Conservation (phyloP, 352 stramenopile genomes). For the Phytophthora capsici region DNA sequence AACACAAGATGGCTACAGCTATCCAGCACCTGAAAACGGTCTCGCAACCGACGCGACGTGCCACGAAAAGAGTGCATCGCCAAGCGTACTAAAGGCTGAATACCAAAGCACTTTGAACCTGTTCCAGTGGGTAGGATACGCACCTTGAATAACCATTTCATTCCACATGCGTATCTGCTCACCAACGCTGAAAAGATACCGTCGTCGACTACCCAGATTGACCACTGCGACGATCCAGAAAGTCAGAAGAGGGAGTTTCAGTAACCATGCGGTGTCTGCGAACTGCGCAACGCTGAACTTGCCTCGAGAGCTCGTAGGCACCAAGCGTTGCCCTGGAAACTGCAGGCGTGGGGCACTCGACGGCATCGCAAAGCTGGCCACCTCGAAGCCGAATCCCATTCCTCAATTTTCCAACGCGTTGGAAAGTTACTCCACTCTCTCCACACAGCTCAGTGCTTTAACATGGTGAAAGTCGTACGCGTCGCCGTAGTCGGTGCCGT, state of each 20-base stretch:
- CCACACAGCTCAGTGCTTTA: background rate
- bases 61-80: background rate
- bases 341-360: conserved; percentile 21
- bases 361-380: conserved; percentile 18
- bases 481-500: conserved; percentile 9
- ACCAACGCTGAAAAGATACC: background rate
- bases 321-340: conserved; percentile 23
- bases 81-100: too few relatives aligned
- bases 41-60: conserved; percentile 4
- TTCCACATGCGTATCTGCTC: too few relatives aligned
- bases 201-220: background rate
- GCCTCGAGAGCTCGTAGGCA: conserved; percentile 2
- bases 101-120: too few relatives aligned
- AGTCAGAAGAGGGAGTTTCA: conserved; percentile 25
- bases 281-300: conserved; percentile 1
- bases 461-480: conserved; percentile 31
- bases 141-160: background rate
- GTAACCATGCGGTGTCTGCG: conserved; percentile 17
- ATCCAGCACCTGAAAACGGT: conserved; percentile 20
- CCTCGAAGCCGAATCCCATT: conserved; percentile 25
- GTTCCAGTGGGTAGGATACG: background rate
- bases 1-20: conserved; percentile 2
- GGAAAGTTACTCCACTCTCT: conserved; percentile 31
- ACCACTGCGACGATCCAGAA: background rate
- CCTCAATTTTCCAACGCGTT: conserved; percentile 40